Percentiles rank a stretch among this genome's conserved stretches.
Conservation (phyloP, 1,284 basidiomycete species). For the Ceratobasidium sp. region DNA sequence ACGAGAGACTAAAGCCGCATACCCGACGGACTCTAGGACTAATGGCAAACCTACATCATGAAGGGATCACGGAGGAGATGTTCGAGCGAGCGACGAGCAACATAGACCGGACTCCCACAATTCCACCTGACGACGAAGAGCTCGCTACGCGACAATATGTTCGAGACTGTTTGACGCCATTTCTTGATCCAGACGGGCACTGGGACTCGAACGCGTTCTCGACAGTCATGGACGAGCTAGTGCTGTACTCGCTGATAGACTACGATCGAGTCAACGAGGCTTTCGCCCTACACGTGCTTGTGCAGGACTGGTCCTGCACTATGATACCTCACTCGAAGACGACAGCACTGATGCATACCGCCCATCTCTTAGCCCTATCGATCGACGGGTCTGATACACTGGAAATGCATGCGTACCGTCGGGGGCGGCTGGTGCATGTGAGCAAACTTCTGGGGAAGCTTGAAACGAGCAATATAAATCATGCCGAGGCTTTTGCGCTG, state of each 20-base stretch:
- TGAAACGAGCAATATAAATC: neutral
- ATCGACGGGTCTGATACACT: neutral
- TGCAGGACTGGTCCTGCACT: neutral
- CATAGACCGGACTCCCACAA: no score
- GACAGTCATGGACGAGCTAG: no score
- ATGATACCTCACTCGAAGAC: neutral
- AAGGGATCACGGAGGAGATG: no score
- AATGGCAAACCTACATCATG: no score
- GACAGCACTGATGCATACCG: neutral
- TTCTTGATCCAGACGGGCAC: no score
- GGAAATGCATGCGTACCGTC: neutral
- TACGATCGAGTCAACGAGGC: neutral
- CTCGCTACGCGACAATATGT: no score
- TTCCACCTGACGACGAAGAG: no score
- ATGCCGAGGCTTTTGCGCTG: neutral
- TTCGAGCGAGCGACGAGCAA: no score
- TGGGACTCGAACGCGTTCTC: no score
- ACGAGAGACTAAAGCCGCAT: no score
- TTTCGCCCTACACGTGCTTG: conserved; percentile 4
- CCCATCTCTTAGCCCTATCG: neutral
- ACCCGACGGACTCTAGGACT: no score
- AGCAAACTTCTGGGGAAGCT: neutral
- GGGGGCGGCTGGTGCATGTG: neutral
- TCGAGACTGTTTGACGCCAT: no score
- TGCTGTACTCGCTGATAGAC: neutral